phyloP scores from a whole-genome alignment of 2,329 filamentous ascomycete genomes.

The Epichloe uncinata region DNA sequence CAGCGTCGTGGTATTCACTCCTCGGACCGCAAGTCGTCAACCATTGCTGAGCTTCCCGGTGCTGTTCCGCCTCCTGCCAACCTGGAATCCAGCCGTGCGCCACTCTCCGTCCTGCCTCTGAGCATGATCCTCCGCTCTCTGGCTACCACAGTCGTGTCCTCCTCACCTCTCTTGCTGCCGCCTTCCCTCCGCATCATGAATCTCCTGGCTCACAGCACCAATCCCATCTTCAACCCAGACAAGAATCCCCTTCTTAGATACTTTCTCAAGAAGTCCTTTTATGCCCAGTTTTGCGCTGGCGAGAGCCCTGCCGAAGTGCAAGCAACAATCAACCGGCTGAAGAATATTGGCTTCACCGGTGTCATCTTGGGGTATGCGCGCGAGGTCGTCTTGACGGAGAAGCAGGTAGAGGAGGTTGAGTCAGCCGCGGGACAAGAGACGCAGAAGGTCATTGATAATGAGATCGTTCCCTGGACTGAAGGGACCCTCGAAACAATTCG shows the following conservation, averaged over 20 bases:
- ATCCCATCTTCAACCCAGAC: constrained; percentile 57
- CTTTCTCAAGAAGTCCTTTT: constrained; percentile 70
- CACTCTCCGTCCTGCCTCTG: constrained; percentile 54
- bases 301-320: constrained; percentile 57
- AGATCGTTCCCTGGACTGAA: constrained; percentile 57
- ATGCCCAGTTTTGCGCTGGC: constrained; percentile 83
- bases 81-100: constrained; percentile 20
- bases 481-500: constrained; percentile 63
- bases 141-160: constrained; percentile 55
- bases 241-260: constrained; percentile 56
- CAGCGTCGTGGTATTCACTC: constrained; percentile 21
- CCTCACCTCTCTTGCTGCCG: constrained; percentile 52
- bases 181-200: constrained; percentile 58
- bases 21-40: constrained; percentile 23
- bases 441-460: constrained; percentile 36
- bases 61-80: constrained; percentile 17
- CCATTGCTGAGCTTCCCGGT: constrained; percentile 19
- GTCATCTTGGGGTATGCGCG: constrained; percentile 75
- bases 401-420: constrained; percentile 32
- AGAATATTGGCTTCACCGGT: constrained; percentile 64
- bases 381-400: constrained; percentile 59
- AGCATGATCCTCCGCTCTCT: constrained; percentile 55
- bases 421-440: constrained; percentile 32
- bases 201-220: constrained; percentile 55
- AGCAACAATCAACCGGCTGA: constrained; percentile 49